These are phyloP conservation scores for Ceratocystis eucalypticola DNA, from an alignment of 2,329 filamentous ascomycete genomes.

Conservation along the genomic window DNA sequence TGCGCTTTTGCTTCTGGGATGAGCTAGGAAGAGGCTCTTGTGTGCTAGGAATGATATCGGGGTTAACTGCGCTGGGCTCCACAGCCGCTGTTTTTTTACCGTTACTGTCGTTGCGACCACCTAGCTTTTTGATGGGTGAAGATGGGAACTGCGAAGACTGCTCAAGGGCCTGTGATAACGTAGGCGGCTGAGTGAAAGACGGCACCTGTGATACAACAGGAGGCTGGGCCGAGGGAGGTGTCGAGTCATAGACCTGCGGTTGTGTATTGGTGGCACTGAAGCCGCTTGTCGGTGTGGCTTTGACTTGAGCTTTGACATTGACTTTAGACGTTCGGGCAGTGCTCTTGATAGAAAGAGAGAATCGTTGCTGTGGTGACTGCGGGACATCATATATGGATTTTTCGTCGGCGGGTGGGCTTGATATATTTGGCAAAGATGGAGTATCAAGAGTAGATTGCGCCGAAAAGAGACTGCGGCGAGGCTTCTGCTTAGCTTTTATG, in stretches of 20 bases:
- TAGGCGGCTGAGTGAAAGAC: neutral
- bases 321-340: neutral
- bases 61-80: neutral
- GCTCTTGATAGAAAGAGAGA: neutral
- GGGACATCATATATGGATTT: conserved; percentile 17
- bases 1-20: neutral
- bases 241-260: neutral
- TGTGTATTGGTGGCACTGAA: neutral
- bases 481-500: conserved; percentile 10
- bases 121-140: neutral
- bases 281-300: neutral
- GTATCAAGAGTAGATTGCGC: neutral
- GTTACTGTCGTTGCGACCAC: neutral
- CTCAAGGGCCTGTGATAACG: conserved; percentile 2
- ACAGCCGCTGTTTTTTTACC: neutral
- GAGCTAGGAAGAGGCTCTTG: neutral
- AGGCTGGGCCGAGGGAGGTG: conserved; percentile 1
- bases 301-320: neutral
- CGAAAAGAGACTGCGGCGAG: conserved; percentile 7
- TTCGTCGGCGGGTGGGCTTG: neutral
- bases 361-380: neutral
- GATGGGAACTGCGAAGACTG: conserved; percentile 10
- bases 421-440: neutral
- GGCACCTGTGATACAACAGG: neutral
- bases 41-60: conserved; percentile 2